Evolutionary conservation across 208 protist species (phyloP), one percentile per base, ranked within the genome.

Genomic region (Trypanosoma melophagium): DNA sequence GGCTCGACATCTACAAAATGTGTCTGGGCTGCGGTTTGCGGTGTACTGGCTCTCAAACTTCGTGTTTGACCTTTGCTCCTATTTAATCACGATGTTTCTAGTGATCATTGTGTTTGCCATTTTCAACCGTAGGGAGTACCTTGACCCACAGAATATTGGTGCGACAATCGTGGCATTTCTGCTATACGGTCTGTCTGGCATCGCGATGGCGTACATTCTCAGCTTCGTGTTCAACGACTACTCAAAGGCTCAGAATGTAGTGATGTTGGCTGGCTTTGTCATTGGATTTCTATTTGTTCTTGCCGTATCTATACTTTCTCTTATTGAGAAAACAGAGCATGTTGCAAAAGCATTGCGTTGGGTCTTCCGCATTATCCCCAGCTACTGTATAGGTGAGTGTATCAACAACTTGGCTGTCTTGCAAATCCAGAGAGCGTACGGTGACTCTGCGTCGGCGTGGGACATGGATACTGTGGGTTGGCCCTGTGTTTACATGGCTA

Each of bases 11-110:
- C 1, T n/a, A n/a, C n/a, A n/a, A n/a, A n/a, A n/a, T n/a, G n/a
- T n/a, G n/a, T n/a, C n/a, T n/a, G n/a, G n/a, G n/a, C n/a, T n/a
- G n/a, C n/a, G n/a, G n/a, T n/a, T n/a, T n/a, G n/a, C n/a, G n/a
- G n/a, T n/a, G n/a, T 94, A 94, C 74, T 94, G 86, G 86, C n/a
- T 79, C 7, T 69, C 86, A 3, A 95, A 91, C 71, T 92, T 88
- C 61, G 24, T 92, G n/a, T 93, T 90, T 56, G 89, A 95, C 64
- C 16, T 92, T 14, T 58, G 45, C 40, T 83, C 79, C 56, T 88
- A 87, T 66, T 42, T 84, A 41, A 75, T 92, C 61, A 88, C 80
- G 17, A 84, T 83, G 73, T 57, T 81, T 55, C 72, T 88, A 19
- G 77, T 83, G 25, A 79, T 92, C 44, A 71, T 85, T 54, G 72